phyloP scores from a whole-genome alignment of 2,329 filamentous ascomycete genomes.

The Cryphonectria radicalis region DNA sequence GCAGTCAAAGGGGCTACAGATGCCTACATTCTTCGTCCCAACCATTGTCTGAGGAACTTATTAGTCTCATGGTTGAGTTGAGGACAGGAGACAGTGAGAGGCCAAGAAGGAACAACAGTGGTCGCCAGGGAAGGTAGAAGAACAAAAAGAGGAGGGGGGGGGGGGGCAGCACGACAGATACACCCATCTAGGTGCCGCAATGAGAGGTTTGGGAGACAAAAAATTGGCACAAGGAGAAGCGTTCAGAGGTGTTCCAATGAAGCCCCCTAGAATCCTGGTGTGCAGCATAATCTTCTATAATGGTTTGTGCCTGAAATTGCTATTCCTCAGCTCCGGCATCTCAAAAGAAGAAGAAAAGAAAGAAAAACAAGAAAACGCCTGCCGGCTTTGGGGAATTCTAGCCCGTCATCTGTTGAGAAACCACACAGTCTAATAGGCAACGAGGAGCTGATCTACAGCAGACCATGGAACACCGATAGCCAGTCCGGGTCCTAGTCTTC shows the following conservation, averaged over 20 bases:
- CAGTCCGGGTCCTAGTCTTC: conserved; percentile 26
- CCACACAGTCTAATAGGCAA: background rate
- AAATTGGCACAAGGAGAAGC: background rate
- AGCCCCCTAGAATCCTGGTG: background rate
- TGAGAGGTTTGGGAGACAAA: background rate
- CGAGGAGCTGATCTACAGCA: background rate
- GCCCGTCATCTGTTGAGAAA: background rate
- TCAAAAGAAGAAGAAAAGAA: too few species aligned
- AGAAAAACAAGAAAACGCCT: background rate
- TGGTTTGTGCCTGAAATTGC: background rate
- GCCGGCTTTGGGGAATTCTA: background rate
- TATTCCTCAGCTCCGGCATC: background rate
- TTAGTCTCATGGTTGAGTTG: background rate
- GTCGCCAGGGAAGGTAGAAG: background rate
- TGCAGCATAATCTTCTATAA: background rate
- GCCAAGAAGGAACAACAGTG: background rate
- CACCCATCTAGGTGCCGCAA: background rate
- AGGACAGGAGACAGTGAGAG: background rate
- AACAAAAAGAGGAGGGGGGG: background rate
- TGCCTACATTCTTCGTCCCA: background rate
- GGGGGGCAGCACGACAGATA: background rate
- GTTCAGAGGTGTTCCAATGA: background rate
- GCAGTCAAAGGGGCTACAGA: background rate
- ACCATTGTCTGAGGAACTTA: background rate
- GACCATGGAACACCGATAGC: background rate